Conservation (phyloP, 2,329 filamentous ascomycete genomes). For the Didymellaceae sp. region DNA sequence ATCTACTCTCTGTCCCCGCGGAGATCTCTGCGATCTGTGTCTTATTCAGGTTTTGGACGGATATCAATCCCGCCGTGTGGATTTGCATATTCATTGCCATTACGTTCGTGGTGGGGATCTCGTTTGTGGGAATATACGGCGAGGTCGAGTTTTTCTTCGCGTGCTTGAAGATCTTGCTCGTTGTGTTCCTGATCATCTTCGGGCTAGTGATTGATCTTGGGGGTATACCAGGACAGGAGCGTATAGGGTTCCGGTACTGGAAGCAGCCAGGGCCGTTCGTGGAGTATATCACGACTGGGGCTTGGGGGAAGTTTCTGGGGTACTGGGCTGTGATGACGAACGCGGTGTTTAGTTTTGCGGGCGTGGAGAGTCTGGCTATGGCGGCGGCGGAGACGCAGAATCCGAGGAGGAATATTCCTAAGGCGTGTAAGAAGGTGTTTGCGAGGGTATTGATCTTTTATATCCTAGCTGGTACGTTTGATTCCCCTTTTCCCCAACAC, state of each 20-base stretch:
- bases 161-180: slow-evolving; percentile 52
- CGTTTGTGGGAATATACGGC: slow-evolving; percentile 39
- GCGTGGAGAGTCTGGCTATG: slow-evolving; percentile 38
- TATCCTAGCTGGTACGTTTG: slow-evolving; percentile 36
- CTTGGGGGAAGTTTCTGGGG: slow-evolving; percentile 67
- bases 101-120: slow-evolving; percentile 43
- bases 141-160: slow-evolving; percentile 59
- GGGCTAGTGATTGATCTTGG: slow-evolving; percentile 40
- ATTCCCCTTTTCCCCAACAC: background rate
- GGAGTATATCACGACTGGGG: slow-evolving; percentile 56
- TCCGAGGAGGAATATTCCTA: slow-evolving; percentile 54
- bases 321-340: slow-evolving; percentile 62
- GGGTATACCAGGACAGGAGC: slow-evolving; percentile 35
- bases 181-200: slow-evolving; percentile 38
- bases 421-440: slow-evolving; percentile 60
- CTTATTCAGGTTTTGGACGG: slow-evolving; percentile 37
- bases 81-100: slow-evolving; percentile 43
- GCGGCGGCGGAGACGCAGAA: slow-evolving; percentile 41
- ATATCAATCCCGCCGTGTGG: slow-evolving; percentile 43
- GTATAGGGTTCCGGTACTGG: slow-evolving; percentile 71
- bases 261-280: slow-evolving; percentile 63
- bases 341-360: slow-evolving; percentile 49
- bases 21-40: slow-evolving; percentile 39
- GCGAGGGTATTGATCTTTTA: slow-evolving; percentile 63
- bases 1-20: slow-evolving; percentile 56